Evolutionary conservation across 202 grass and related monocot species (phyloP).

Genomic region (Zoysia matrella): DNA sequence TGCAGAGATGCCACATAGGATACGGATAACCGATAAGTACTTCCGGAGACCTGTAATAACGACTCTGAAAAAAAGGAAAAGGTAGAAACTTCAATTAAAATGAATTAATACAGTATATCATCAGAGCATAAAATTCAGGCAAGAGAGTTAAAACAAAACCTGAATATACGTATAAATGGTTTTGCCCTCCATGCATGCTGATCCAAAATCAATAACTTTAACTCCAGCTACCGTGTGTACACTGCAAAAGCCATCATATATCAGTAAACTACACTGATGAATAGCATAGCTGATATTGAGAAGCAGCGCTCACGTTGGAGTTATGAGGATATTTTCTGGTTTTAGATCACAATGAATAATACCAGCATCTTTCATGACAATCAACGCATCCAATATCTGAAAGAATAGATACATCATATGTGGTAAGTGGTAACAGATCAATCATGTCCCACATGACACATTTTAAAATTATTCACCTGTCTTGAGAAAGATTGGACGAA

Average conservation of each 20-base stretch:
- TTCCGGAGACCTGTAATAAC: constrained; percentile 97
- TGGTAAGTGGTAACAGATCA: constrained; percentile 25
- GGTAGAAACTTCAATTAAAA: constrained; percentile 48
- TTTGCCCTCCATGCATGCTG: constrained; percentile 91
- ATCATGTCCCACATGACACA: not conserved
- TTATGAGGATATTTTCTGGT: constrained; percentile 98
- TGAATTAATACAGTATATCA: constrained; percentile 25
- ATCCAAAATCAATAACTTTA: constrained; percentile 99
- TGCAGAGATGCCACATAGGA: constrained; percentile 58
- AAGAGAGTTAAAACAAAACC: constrained; percentile 57
- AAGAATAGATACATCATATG: constrained; percentile 35
- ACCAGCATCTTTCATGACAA: constrained; percentile 97
- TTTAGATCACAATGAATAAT: constrained; percentile 99
- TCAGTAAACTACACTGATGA: constrained; percentile 35
- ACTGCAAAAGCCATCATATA: constrained; percentile 57
- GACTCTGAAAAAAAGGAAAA: constrained; percentile 86
- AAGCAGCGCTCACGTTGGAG: constrained; percentile 67
- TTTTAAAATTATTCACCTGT: constrained; percentile 70
- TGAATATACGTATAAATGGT: constrained; percentile 99
- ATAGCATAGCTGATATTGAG: constrained; percentile 23
- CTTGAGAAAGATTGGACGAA: constrained; percentile 91
- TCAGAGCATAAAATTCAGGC: constrained; percentile 34
- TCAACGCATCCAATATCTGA: constrained; percentile 92
- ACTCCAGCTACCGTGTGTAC: constrained; percentile 85
- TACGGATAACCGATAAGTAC: constrained; percentile 99